phyloP scores from a whole-genome alignment of 2,329 filamentous ascomycete genomes.

The Xylariales sp. region DNA sequence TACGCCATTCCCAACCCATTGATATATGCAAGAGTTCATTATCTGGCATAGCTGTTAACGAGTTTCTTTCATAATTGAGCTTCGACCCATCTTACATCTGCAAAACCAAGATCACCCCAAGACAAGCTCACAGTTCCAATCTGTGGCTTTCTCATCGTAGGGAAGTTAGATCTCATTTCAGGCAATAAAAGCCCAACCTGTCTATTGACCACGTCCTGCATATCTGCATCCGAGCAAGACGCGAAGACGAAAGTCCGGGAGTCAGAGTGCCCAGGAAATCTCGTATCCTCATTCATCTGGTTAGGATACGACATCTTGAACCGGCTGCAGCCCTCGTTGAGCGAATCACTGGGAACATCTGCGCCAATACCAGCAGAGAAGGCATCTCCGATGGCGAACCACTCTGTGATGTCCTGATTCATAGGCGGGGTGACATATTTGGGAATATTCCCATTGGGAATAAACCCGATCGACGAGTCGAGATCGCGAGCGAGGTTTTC shows the following conservation, averaged over 20 bases:
- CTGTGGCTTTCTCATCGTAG: slow-evolving; percentile 10
- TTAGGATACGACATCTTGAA: slow-evolving; percentile 11
- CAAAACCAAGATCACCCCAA: slow-evolving; percentile 8
- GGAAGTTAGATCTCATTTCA: not conserved
- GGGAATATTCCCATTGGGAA: not conserved
- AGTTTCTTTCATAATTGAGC: too few species aligned
- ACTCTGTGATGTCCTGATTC: slow-evolving; percentile 12
- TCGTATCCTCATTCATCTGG: slow-evolving; percentile 9
- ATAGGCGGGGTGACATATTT: slow-evolving; percentile 1
- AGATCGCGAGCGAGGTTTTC: not conserved
- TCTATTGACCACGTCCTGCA: not conserved
- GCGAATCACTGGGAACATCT: not conserved
- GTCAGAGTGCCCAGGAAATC: not conserved
- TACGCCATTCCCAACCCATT: slow-evolving; percentile 10
- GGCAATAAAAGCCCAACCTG: slow-evolving; percentile 7
- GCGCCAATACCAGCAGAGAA: slow-evolving; percentile 14
- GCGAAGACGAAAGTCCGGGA: slow-evolving; percentile 12
- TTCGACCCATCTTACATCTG: not conserved
- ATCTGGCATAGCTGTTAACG: slow-evolving; percentile 1
- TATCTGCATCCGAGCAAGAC: slow-evolving; percentile 1
- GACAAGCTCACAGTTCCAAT: slow-evolving; percentile 16
- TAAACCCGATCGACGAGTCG: not conserved
- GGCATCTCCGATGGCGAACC: slow-evolving; percentile 19
- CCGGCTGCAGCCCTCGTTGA: slow-evolving; percentile 7
- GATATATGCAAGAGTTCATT: slow-evolving; percentile 12